Evolutionary conservation across 805 yeast species (phyloP), one percentile per base, ranked within the genome.

Genomic region (Candida yuanshanica): DNA sequence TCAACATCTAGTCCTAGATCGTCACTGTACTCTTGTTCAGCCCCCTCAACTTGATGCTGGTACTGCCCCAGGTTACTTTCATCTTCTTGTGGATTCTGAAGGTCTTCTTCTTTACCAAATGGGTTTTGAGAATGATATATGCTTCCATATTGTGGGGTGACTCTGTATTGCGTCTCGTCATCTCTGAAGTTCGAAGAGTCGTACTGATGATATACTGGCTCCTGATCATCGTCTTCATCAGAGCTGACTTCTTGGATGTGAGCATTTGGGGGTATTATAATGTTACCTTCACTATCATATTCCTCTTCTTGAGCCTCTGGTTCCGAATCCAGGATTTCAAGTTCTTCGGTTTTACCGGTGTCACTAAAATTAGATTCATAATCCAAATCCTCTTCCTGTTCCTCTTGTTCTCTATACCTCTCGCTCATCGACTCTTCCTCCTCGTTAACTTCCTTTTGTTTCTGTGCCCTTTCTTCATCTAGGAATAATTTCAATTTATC

Each of bases 401-500:
- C 47, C 29, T 35, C 45, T 5, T 33, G 21, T 16, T 26, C n/a
- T 23, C 8, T 8, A 23, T 23, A 8, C 26, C 21, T 14, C 11
- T 12, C 16, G 13, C 20, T 11, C 17, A 24, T 16, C 22, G 12
- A 12, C 22, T n/a, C 17, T 26, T 26, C 29, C 8, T 9, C 14
- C 13, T 10, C 20, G 4, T 17, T n/a, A 29, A n/a, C 4, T 29
- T n/a, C 7, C 14, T 17, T 13, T 8, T 31, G 21, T 31, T 7
- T 3, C 22, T 31, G 34, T 11, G 34, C 8, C 12, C 34, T 4
- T 18, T 41, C 47, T 10, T 41, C 27, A 9, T 53, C 49, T 17
- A 55, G 33, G 14, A 42, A 42, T 3, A 16, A 7, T 18, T 41
- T 48, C 18, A 57, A 47, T 44, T 55, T 42, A 39, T 51, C 53